These are phyloP conservation scores for Rhizopogon vinicolor DNA, from an alignment of 768 basidiomycete species.

Conservation along the genomic window DNA sequence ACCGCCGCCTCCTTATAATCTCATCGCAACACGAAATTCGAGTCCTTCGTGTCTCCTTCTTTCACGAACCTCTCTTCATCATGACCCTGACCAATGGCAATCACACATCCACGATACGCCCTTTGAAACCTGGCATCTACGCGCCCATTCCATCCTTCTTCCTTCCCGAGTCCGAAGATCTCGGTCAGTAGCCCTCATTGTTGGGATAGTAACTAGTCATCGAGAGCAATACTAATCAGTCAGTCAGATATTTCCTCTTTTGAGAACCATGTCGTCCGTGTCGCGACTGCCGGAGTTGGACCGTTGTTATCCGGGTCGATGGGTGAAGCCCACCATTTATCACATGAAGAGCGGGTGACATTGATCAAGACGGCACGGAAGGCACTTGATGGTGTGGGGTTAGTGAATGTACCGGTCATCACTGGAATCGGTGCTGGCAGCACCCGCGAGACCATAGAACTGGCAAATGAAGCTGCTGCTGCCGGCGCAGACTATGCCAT, in stretches of 20 bases:
- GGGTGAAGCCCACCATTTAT: constrained; percentile 79
- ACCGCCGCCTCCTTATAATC: constrained; percentile 13
- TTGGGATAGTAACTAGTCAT: constrained; percentile 10
- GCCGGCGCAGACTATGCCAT: constrained; percentile 87
- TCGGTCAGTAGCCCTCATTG: constrained; percentile 49
- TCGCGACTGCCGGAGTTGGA: constrained; percentile 63
- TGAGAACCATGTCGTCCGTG: constrained; percentile 57
- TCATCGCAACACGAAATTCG: not conserved
- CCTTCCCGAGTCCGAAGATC: constrained; percentile 66
- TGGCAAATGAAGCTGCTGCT: constrained; percentile 71
- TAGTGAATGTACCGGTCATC: constrained; percentile 60
- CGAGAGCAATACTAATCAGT: constrained; percentile 4
- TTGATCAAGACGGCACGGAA: constrained; percentile 66
- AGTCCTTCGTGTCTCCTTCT: constrained; percentile 1
- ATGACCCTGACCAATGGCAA: constrained; percentile 35
- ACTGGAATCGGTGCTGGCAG: constrained; percentile 82
- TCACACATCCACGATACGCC: constrained; percentile 34
- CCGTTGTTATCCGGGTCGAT: constrained; percentile 78
- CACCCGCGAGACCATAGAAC: constrained; percentile 76
- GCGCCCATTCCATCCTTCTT: constrained; percentile 90
- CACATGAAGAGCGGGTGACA: constrained; percentile 59
- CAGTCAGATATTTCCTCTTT: constrained; percentile 58
- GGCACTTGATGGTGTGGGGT: constrained; percentile 63
- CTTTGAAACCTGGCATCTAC: constrained; percentile 71
- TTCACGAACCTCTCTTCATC: constrained; percentile 1